Evolutionary conservation across 2,329 filamentous ascomycete genomes (phyloP), one percentile per base, ranked within the genome.

Genomic region (Penicillium sp.): DNA sequence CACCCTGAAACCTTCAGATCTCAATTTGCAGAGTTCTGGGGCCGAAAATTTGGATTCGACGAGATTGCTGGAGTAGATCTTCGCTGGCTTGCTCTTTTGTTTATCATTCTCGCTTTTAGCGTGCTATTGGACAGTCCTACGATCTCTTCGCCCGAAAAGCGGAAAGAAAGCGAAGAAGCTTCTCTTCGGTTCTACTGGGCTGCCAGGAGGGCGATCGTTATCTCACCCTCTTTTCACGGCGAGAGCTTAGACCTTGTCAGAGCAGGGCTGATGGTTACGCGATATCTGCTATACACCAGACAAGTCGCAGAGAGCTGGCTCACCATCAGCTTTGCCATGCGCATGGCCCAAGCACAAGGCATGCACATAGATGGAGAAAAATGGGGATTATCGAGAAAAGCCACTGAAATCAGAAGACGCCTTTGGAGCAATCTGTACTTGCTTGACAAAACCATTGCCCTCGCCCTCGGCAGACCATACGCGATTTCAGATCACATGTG

Each of bases 151-250:
- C 59, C 58, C 4, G 73, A 76, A 46, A 64, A 65, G 18, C 72
- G 74, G 50, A 65, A 70, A 18, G 70, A 73, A 27, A 62, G 67
- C 8, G 68, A 75, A 50, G 73, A 76, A 31, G 68, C 71, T 6
- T 76, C 74, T 4, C 60, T 75, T 48, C 70, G 70, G 3, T 76
- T 76, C 50, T 77, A 73, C 59, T 77, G 75, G 75, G 73, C 73
- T 2, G 61, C 70, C 1, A 61, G 75, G 9, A 64, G 69, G 48
- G 70, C 72, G 32, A 74, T 76, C 35, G 74, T 77, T 7, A 71
- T 77, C 25, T 74, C 74, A 1, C 73, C 75, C 0, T 75, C 75
- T 0, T 76, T 77, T 25, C 74, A 71, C 6, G 74, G 75, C 12
- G 75, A 77, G 53, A 74, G 71, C 12, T 65, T 69, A 2, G 75